Evolutionary conservation across 495 filamentous ascomycete species (phyloP).

Genomic region (Penicillium flavigenum): DNA sequence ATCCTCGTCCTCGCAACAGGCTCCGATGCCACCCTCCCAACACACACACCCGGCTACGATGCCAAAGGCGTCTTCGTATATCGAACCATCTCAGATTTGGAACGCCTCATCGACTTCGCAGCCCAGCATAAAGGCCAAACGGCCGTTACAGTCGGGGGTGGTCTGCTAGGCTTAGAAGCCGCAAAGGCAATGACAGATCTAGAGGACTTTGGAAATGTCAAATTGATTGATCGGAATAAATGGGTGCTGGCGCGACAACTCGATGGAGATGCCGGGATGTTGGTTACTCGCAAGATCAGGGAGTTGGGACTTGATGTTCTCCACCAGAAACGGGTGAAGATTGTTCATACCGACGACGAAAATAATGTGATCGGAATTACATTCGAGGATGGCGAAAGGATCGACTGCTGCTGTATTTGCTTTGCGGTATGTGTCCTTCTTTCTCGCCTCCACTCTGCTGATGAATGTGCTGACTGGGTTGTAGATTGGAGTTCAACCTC

Average conservation of each 20-base stretch:
- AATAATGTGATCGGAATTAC: slow-evolving; percentile 72
- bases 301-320: slow-evolving; percentile 82
- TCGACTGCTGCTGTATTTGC: slow-evolving; percentile 82
- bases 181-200: slow-evolving; percentile 96
- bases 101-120: slow-evolving; percentile 77
- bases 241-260: slow-evolving; percentile 89
- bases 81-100: slow-evolving; percentile 80
- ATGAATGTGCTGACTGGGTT: background rate
- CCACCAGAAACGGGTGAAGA: slow-evolving; percentile 72
- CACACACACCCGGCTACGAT: slow-evolving; percentile 78
- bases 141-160: slow-evolving; percentile 87
- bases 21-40: slow-evolving; percentile 82
- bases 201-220: slow-evolving; percentile 72
- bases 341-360: slow-evolving; percentile 64
- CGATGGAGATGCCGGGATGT: slow-evolving; percentile 76
- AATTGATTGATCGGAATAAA: slow-evolving; percentile 81
- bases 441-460: background rate
- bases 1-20: slow-evolving; percentile 88
- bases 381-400: slow-evolving; percentile 82
- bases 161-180: slow-evolving; percentile 85
- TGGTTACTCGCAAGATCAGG: slow-evolving; percentile 83
- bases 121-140: slow-evolving; percentile 61
- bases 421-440: slow-evolving; percentile 63
- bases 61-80: slow-evolving; percentile 94
- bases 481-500: slow-evolving; percentile 75